Percentiles rank a stretch among this genome's conserved stretches.
Evolutionary conservation across 345 rosid genomes (phyloP).

Genomic region (Excoecaria cochinchinensis): DNA sequence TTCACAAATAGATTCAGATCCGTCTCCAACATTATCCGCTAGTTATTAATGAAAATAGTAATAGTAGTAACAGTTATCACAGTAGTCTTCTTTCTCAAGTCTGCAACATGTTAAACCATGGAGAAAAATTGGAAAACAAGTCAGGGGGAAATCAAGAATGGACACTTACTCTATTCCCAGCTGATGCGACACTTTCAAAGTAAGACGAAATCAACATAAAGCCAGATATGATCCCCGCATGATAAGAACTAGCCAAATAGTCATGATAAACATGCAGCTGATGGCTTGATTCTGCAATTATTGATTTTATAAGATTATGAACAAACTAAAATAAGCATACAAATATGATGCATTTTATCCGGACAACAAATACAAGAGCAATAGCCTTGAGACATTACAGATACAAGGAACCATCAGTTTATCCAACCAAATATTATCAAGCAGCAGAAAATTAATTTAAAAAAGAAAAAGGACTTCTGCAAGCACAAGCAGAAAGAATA

Average conservation of each 20-base stretch:
- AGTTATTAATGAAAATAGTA: background rate
- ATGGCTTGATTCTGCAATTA: conserved; percentile 41
- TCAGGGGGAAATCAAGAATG: background rate
- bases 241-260: conserved; percentile 88
- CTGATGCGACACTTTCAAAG: conserved; percentile 56
- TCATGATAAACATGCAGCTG: conserved; percentile 62
- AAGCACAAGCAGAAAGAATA: background rate
- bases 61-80: background rate
- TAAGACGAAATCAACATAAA: conserved; percentile 66
- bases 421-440: background rate
- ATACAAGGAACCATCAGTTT: background rate
- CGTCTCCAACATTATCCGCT: background rate
- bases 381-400: background rate
- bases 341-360: background rate
- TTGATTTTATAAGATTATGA: conserved; percentile 4
- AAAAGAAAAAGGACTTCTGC: background rate
- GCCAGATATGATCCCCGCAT: conserved; percentile 81
- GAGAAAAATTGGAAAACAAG: background rate
- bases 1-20: background rate
- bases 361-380: conserved; percentile 1
- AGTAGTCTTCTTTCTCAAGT: background rate
- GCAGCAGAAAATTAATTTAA: background rate
- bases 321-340: background rate
- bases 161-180: conserved; percentile 50
- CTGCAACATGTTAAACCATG: background rate